Percentiles rank a stretch among this genome's conserved stretches.
These are phyloP conservation scores for Lactifluus subvellereus DNA, from an alignment of 768 basidiomycete genomes.

Conservation along the genomic window DNA sequence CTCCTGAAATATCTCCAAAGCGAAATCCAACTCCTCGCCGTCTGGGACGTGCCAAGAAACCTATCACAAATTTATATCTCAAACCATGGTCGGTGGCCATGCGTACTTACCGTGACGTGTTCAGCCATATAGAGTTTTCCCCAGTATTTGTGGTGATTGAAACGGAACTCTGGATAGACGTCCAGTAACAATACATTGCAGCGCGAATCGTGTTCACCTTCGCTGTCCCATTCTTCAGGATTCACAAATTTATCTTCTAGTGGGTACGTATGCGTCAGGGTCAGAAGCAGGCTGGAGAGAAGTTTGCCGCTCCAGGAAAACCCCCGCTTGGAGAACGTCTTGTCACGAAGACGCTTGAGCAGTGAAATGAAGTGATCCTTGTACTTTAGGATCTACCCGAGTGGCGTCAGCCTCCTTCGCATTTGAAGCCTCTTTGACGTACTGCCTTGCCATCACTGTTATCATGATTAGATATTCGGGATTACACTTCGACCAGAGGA, in stretches of 20 bases:
- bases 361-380: conserved; percentile 55
- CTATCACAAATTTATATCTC: conserved; percentile 31
- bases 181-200: background rate
- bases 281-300: conserved; percentile 62
- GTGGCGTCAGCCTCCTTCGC: conserved; percentile 1
- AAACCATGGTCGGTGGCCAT: background rate
- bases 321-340: conserved; percentile 73
- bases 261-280: conserved; percentile 76
- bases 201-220: conserved; percentile 40
- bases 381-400: conserved; percentile 55
- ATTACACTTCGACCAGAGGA: conserved; percentile 11
- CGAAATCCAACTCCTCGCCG: conserved; percentile 66
- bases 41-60: conserved; percentile 75
- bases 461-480: background rate
- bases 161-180: conserved; percentile 50
- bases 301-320: conserved; percentile 79
- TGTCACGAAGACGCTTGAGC: conserved; percentile 57
- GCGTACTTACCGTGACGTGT: conserved; percentile 54
- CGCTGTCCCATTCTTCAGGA: conserved; percentile 64
- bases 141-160: conserved; percentile 70
- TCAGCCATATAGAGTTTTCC: conserved; percentile 67
- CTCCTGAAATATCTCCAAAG: conserved; percentile 60
- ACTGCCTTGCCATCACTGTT: conserved; percentile 53
- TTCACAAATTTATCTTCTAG: conserved; percentile 79
- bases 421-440: conserved; percentile 24